Evolutionary conservation across 352 stramenopile species (phyloP).

Genomic region (Phytophthora sp.): DNA sequence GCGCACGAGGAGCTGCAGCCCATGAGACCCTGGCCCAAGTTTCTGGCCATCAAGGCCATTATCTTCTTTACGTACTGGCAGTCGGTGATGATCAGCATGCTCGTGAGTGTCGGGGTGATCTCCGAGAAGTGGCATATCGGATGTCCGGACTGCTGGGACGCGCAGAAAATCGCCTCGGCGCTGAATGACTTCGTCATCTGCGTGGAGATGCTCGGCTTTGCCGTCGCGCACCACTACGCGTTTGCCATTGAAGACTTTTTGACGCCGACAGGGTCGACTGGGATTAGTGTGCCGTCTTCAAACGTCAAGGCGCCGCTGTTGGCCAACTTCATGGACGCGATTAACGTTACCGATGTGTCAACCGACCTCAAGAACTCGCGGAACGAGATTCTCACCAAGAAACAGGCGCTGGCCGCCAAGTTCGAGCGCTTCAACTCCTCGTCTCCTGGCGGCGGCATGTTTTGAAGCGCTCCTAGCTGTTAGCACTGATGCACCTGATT

Average conservation of each 20-base stretch:
- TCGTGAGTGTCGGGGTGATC: constrained; percentile 90
- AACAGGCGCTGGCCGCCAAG: constrained; percentile 84
- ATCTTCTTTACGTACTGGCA: constrained; percentile 97
- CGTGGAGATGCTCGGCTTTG: constrained; percentile 94
- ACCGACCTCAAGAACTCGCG: constrained; percentile 87
- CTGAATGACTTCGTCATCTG: constrained; percentile 96
- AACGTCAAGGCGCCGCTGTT: constrained; percentile 88
- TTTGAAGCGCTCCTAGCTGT: constrained; percentile 27
- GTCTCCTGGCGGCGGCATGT: constrained; percentile 59
- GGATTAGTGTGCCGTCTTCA: constrained; percentile 55
- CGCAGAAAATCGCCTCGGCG: constrained; percentile 87
- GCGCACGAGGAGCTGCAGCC: constrained; percentile 90
- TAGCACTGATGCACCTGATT: neutral
- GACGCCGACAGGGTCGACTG: constrained; percentile 29
- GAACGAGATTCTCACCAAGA: constrained; percentile 90
- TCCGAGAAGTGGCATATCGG: constrained; percentile 85
- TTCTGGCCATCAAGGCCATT: constrained; percentile 94
- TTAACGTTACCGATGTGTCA: constrained; percentile 89
- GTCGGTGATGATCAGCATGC: constrained; percentile 89
- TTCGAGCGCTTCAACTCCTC: constrained; percentile 81
- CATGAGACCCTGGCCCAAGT: constrained; percentile 93
- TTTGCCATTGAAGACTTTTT: constrained; percentile 94
- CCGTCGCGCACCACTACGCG: constrained; percentile 92
- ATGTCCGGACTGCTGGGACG: constrained; percentile 84
- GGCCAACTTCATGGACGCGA: constrained; percentile 90